phyloP scores from a whole-genome alignment of 768 basidiomycete genomes.

The Hericium rajendrae region DNA sequence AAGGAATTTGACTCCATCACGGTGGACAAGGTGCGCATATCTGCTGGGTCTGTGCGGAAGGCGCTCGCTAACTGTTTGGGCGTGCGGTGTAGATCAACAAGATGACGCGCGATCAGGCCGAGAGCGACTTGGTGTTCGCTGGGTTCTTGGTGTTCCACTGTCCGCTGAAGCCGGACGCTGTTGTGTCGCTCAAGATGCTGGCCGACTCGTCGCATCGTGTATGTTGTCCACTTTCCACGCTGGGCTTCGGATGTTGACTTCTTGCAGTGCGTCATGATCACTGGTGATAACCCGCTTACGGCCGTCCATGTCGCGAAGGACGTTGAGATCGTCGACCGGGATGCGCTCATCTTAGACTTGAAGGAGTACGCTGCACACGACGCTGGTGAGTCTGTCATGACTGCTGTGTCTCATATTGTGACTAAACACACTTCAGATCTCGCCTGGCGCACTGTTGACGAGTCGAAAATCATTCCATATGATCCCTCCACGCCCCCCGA shows the following conservation, averaged over 20 bases:
- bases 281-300: constrained; percentile 96
- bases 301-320: constrained; percentile 93
- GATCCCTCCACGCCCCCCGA: constrained; percentile 76
- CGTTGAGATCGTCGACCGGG: constrained; percentile 95
- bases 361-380: constrained; percentile 70
- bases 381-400: constrained; percentile 39
- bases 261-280: constrained; percentile 93
- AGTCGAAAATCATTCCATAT: constrained; percentile 79
- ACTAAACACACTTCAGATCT: constrained; percentile 45
- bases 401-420: constrained; percentile 1
- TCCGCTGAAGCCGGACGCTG: constrained; percentile 89
- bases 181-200: constrained; percentile 86
- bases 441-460: constrained; percentile 90
- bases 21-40: constrained; percentile 56
- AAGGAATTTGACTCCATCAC: constrained; percentile 72
- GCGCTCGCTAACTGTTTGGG: background rate
- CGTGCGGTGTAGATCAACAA: constrained; percentile 64
- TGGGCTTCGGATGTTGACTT: constrained; percentile 4
- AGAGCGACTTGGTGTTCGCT: constrained; percentile 72
- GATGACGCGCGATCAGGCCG: constrained; percentile 71
- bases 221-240: constrained; percentile 23
- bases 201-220: constrained; percentile 95
- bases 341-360: constrained; percentile 85
- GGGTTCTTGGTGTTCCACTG: constrained; percentile 99
- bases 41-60: background rate